Base-by-base conservation (phyloP, 2,329 filamentous ascomycete species). In the Immersiporthe knoxdaviesiana region DNA sequence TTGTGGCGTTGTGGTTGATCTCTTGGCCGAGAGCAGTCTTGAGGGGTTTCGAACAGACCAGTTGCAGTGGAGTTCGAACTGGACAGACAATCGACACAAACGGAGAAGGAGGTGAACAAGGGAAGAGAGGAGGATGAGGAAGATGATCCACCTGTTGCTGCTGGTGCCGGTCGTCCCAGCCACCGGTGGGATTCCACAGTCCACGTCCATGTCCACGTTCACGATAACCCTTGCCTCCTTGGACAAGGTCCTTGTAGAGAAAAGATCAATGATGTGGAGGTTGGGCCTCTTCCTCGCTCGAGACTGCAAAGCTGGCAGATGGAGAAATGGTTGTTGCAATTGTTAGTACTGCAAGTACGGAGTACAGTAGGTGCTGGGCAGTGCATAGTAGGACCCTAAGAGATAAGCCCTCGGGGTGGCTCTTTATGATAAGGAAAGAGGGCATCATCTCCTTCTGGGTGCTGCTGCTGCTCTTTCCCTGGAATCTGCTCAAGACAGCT, bases 401-500 rank as follows among this genome's bases (percentile, higher is more conserved):
- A 56, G 27, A 56, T 30, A 56, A 30, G 52, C 52, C 52, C 30
- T 56, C 27, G n/a, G n/a, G n/a, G 27, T 32, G 27, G 50, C 52
- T 30, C 52, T 56, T 18, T 11, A 30, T 56, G 52, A 56, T 18
- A 30, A 56, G 52, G 11, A 16, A 16, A 14, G 41, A 54, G n/a
- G 61, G 35, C 21, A 14, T 21, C 21, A 14, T 21, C 30, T 66
- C 37, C 50, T 66, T 30, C 37, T 44, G 35, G 39, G 8, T 16
- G 18, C 35, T 27, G 52, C 35, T 27, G 52, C 44, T 32, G 52
- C 35, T 35, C 35, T 35, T 56, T 63, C 44, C 59, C 47, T 70
- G 66, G 63, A 66, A 56, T 63, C 63, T 32, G 60, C 59, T 41
- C 60, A 58, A 56, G 63, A 65, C 66, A 68, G 30, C 63, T 50